Conservation (phyloP, 75 land plant genomes). For the Cupressus sempervirens region DNA sequence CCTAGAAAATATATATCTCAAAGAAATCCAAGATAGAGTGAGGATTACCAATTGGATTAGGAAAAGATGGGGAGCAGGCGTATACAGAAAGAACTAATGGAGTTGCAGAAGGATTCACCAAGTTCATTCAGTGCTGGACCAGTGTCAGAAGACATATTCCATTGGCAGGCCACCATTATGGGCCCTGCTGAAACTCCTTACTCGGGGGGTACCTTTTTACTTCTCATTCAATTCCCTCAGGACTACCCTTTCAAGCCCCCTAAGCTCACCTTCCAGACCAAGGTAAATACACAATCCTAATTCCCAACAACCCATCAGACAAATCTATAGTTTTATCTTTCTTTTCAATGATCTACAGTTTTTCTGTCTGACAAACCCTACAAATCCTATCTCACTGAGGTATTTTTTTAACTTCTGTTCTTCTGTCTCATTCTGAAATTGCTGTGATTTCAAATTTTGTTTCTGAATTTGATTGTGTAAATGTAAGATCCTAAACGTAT, state of each 20-base stretch:
- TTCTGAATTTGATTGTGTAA: too few species aligned
- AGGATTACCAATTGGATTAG: not conserved
- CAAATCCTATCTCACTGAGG: not conserved
- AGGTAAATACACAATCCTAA: constrained; percentile 3
- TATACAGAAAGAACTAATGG: not conserved
- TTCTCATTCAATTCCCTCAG: constrained; percentile 14
- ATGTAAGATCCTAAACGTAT: too few species aligned
- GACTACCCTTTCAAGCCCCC: constrained; percentile 35
- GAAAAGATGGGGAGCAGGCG: not conserved
- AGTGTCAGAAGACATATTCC: constrained; percentile 10
- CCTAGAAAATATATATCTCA: not conserved
- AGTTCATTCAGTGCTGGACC: constrained; percentile 24
- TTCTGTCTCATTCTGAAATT: not conserved
- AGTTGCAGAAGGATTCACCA: constrained; percentile 10
- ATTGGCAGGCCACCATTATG: constrained; percentile 19
- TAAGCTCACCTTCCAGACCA: constrained; percentile 20
- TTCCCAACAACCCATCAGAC: too few species aligned
- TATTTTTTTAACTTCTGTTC: too few species aligned
- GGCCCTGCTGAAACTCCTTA: constrained; percentile 26
- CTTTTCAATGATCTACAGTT: too few species aligned
- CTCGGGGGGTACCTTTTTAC: constrained; percentile 21
- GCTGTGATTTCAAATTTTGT: too few species aligned
- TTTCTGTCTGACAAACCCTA: not conserved
- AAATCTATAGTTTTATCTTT: too few species aligned
- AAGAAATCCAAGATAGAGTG: too few species aligned